These are phyloP conservation scores for Phlebopus sp. DNA, from an alignment of 1,284 basidiomycete species.

Conservation along the genomic window DNA sequence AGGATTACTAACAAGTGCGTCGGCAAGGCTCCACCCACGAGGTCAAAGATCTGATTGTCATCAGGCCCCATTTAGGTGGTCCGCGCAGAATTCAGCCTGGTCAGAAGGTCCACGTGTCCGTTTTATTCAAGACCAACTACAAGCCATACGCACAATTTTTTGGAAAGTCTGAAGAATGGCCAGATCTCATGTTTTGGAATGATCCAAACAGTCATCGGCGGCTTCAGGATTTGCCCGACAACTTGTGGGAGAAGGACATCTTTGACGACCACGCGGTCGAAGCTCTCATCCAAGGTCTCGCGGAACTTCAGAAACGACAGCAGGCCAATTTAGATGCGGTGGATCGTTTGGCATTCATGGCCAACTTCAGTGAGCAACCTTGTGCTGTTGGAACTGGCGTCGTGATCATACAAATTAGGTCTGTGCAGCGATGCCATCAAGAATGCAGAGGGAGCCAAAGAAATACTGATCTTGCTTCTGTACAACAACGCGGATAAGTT, in stretches of 20 bases:
- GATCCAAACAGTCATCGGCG: conserved; percentile 23
- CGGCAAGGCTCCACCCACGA: too few relatives aligned
- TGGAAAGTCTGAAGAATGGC: conserved; percentile 21
- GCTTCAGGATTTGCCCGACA: conserved; percentile 13
- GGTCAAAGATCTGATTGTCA: conserved; percentile 11
- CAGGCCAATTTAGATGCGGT: conserved; percentile 19
- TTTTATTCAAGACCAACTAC: conserved; percentile 28
- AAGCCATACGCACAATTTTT: conserved; percentile 24
- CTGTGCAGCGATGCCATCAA: conserved; percentile 14
- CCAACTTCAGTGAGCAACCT: conserved; percentile 22
- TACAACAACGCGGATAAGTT: conserved; percentile 8
- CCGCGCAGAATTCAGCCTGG: conserved; percentile 27
- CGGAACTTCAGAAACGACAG: not conserved
- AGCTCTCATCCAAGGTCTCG: conserved; percentile 21
- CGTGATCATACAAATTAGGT: conserved; percentile 9
- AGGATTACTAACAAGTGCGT: conserved; percentile 19
- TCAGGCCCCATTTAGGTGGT: conserved; percentile 27
- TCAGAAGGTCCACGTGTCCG: conserved; percentile 33
- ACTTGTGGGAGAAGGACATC: conserved; percentile 29
- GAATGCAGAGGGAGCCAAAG: not conserved
- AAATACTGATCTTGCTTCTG: conserved; percentile 14
- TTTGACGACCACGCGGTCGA: conserved; percentile 23
- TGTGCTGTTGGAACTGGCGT: not conserved
- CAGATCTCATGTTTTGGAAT: conserved; percentile 31
- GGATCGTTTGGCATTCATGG: conserved; percentile 32